phyloP scores from a whole-genome alignment of 2,329 filamentous ascomycete genomes.

The Pseudogymnoascus sp. region DNA sequence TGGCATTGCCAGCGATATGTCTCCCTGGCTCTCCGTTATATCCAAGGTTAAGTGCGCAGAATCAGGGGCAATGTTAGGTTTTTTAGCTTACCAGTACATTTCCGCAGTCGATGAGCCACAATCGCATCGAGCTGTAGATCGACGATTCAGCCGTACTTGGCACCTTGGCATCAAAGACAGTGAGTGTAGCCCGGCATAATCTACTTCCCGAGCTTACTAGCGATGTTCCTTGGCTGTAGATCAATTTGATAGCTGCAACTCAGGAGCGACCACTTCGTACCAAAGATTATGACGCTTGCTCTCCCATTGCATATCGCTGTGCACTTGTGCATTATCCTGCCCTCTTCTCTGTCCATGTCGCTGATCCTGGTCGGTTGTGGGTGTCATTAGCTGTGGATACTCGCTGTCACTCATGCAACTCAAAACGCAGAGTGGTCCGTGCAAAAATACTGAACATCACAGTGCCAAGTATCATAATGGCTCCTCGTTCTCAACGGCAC shows the following conservation, averaged over 20 bases:
- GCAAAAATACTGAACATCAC: not conserved
- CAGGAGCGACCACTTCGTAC: not conserved
- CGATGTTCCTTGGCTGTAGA: not conserved
- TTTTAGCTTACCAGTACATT: not conserved
- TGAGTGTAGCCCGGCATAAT: not conserved
- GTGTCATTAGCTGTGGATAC: not conserved
- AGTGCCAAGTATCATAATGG: not conserved
- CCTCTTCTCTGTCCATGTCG: not conserved
- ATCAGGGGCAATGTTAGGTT: not conserved
- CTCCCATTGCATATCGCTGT: not conserved
- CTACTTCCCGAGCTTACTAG: not conserved
- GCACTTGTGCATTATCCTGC: not conserved
- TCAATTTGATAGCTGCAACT: not conserved
- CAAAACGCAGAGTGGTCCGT: not conserved
- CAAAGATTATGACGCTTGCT: not conserved
- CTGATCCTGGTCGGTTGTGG: not conserved
- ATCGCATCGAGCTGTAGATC: not conserved
- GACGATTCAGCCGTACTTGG: not conserved
- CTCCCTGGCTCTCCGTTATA: not conserved
- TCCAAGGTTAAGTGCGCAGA: not conserved
- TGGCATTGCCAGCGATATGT: not conserved
- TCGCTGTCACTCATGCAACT: not conserved
- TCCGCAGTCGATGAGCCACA: not conserved
- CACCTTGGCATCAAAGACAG: not conserved
- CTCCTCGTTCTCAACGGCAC: not conserved